Evolutionary conservation across 1,284 basidiomycete genomes (phyloP), one percentile per base, ranked within the genome.

Genomic region (Apiotrichum akiyoshidainum): DNA sequence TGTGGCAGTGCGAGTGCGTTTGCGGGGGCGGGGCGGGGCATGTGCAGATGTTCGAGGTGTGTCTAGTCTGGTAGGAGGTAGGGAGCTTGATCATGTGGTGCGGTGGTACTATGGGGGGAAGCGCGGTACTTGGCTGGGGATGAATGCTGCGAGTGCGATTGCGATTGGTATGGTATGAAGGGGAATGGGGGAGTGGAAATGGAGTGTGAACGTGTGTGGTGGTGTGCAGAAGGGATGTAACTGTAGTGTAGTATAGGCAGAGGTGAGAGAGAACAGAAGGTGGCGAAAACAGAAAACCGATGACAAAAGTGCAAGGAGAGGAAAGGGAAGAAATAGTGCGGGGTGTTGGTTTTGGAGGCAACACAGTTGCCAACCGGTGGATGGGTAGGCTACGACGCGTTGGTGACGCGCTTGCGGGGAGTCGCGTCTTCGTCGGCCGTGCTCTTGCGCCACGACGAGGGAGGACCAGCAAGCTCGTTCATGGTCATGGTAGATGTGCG

Each of bases 371-470:
- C 2, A 41, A n/a, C 16, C 40, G 40, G 8, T 5, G 17, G 16
- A 5, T 1, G 34, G 41, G 4, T 5, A 14, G 33, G 9, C 31
- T 57, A 61, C 9, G 52, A 52, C 37, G 59, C 59, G 41, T 61
- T 61, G 35, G 56, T 52, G 45, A 55, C 53, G 40, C 60, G 60
- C 49, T 58, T 58, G 34, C 56, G 60, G 39, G 56, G 60, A 7
- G 60, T 46, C 2, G 53, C 46, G 46, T 58, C 53, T 10, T 54
- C 52, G 34, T 52, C 59, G 40, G 26, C 52, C 7, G 35, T 26
- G n/a, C 35, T 50, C 17, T 41, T 26, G 42, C 61, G 50, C 61
- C 61, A 63, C 31, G 55, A 47, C 8, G 50, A 54, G 13, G 59
- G 56, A 7, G 61, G 61, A 2, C 46, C 49, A 8, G 49, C 60